Conservation (phyloP, 495 filamentous ascomycete genomes). For the Penicillium pancosmium region DNA sequence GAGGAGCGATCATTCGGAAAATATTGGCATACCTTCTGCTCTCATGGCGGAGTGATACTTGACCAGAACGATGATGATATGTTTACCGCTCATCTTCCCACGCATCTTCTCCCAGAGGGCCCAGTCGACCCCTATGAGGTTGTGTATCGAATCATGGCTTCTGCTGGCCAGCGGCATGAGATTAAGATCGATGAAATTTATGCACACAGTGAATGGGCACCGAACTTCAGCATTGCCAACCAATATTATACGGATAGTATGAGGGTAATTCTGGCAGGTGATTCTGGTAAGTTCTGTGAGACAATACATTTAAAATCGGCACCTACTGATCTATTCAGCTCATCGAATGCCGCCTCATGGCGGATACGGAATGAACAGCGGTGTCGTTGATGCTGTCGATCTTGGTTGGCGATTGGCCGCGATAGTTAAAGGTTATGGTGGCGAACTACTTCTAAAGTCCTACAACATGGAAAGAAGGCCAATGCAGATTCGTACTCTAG, state of each 20-base stretch:
- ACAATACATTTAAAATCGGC: not conserved
- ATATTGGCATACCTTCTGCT: constrained; percentile 37
- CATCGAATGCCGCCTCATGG: constrained; percentile 53
- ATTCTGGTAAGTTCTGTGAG: constrained; percentile 21
- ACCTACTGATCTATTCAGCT: constrained; percentile 24
- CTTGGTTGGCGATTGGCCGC: constrained; percentile 36
- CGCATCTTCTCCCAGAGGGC: constrained; percentile 4
- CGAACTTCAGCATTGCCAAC: constrained; percentile 8
- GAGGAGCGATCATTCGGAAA: constrained; percentile 18
- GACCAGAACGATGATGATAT: constrained; percentile 30
- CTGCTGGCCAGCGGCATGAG: constrained; percentile 9
- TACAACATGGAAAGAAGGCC: constrained; percentile 31
- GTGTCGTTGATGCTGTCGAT: constrained; percentile 32
- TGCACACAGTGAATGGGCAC: constrained; percentile 23
- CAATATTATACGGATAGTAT: constrained; percentile 2
- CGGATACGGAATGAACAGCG: constrained; percentile 40
- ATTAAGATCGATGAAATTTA: constrained; percentile 38
- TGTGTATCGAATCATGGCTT: constrained; percentile 29
- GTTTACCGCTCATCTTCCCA: constrained; percentile 5
- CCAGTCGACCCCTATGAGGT: constrained; percentile 20
- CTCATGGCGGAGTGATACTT: constrained; percentile 21
- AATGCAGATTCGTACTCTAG: constrained; percentile 14
- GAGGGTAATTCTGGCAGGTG: constrained; percentile 55
- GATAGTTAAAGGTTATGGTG: constrained; percentile 27
- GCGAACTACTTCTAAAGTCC: constrained; percentile 16